A percentile compares a stretch with the other conserved stretches of the same genome.
These are phyloP conservation scores for Aspergillus hortae DNA, from an alignment of 2,329 filamentous ascomycete species.

Conservation along the genomic window DNA sequence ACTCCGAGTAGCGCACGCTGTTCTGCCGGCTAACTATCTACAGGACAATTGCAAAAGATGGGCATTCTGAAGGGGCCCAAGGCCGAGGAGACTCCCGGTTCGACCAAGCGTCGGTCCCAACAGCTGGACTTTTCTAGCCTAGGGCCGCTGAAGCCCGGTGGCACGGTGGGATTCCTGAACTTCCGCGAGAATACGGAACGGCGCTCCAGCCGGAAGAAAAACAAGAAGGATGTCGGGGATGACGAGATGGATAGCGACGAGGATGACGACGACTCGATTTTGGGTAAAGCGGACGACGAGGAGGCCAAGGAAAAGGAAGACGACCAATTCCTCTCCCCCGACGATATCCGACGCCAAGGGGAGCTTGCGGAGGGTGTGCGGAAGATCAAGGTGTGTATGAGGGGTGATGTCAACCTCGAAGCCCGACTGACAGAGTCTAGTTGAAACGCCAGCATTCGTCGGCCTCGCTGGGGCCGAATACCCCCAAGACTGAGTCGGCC, in stretches of 20 bases:
- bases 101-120: slow-evolving; percentile 73
- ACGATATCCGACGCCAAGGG: slow-evolving; percentile 58
- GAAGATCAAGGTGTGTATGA: slow-evolving; percentile 58
- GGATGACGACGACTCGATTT: slow-evolving; percentile 62
- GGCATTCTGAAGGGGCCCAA: slow-evolving; percentile 74
- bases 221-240: slow-evolving; percentile 53
- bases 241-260: slow-evolving; percentile 74
- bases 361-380: slow-evolving; percentile 62
- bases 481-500: slow-evolving; percentile 27
- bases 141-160: slow-evolving; percentile 77
- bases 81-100: slow-evolving; percentile 54
- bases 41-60: slow-evolving; percentile 95
- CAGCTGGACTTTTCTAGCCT: slow-evolving; percentile 83
- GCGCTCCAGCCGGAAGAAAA: slow-evolving; percentile 48
- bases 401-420: neutral
- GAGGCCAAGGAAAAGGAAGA: slow-evolving; percentile 50
- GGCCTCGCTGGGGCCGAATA: slow-evolving; percentile 47
- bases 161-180: slow-evolving; percentile 83
- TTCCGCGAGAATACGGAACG: slow-evolving; percentile 68
- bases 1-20: neutral
- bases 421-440: slow-evolving; percentile 32
- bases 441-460: slow-evolving; percentile 65
- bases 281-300: slow-evolving; percentile 62
- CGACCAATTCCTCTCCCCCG: slow-evolving; percentile 52
- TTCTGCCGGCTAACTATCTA: neutral